Conservation (phyloP, 73 alveolate species). For the Paraurostyla sp. region DNA sequence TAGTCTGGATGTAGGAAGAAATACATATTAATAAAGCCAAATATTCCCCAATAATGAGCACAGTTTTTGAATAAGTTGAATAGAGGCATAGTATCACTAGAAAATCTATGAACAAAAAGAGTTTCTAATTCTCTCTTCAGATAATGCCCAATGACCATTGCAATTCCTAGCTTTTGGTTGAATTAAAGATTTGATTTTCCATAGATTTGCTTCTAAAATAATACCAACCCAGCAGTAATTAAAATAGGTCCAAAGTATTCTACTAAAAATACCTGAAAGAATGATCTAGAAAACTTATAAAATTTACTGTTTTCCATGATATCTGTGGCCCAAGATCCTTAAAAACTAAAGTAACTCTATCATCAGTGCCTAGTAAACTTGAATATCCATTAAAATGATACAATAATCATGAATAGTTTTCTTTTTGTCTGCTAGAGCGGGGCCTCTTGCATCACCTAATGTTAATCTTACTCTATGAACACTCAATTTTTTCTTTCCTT, state of each 20-base stretch:
- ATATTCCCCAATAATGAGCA: constrained; percentile 96
- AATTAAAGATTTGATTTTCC: constrained; percentile 58
- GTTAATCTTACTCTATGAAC: constrained; percentile 61
- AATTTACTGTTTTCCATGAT: constrained; percentile 84
- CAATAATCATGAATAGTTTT: constrained; percentile 62
- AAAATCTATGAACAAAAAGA: constrained; percentile 92
- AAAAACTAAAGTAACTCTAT: constrained; percentile 38
- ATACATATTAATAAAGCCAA: constrained; percentile 90
- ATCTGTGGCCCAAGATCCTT: constrained; percentile 96
- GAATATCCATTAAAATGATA: neutral
- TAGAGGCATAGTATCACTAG: constrained; percentile 97
- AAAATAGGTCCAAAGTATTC: constrained; percentile 97
- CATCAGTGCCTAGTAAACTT: constrained; percentile 21
- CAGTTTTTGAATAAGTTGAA: constrained; percentile 90
- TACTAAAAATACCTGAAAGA: constrained; percentile 79
- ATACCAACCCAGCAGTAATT: constrained; percentile 75
- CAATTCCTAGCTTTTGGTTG: constrained; percentile 72
- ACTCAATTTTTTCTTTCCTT: constrained; percentile 7
- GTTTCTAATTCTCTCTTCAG: constrained; percentile 95
- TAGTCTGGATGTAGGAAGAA: constrained; percentile 91
- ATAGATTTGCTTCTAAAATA: constrained; percentile 55
- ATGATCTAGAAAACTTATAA: neutral
- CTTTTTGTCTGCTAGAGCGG: constrained; percentile 57
- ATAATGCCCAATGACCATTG: constrained; percentile 91
- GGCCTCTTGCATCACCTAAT: constrained; percentile 70